Evolutionary conservation across 306 rosid species (phyloP), one percentile per base, ranked within the genome.

Genomic region (Ormosia emarginata): DNA sequence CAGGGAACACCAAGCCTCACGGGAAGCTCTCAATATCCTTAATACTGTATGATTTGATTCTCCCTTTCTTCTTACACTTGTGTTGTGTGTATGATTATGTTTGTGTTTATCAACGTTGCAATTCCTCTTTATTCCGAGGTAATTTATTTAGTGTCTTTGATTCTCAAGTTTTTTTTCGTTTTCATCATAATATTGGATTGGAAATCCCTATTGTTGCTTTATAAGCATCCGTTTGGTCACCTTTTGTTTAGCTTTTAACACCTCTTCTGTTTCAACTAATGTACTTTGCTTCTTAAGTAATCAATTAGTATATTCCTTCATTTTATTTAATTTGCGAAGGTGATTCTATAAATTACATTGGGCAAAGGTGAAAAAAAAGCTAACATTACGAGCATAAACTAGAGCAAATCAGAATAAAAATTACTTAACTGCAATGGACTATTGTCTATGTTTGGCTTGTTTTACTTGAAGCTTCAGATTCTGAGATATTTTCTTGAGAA

Each of bases 1-100:
- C 75, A 88, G 99, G 47, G 99, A 95, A 66, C 90, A 87, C 88
- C 99, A 95, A 85, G 99, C 99, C 72, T 90, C 93, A 24, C 86
- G 82, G 0, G 98, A 95, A 81, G 99, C 99, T 81, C 88, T 95
- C 80, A 90, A 92, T 75, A 92, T 95, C 78, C 88, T 93, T 6
- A 98, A 95, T 67, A 89, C 93, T 50, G 99, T 95, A 88, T 73
- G 50, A 49, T 40, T 71, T 71, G 65, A 24, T 56, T 7, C 56
- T 52, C 2, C 29, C 4, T 29, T 75, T 9, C 33, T 30, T 55
- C 11, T 44, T 2, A 49, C 64, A 4, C 33, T 32, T 6, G 24
- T 24, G 24, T 24, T 24, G 24, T 24, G 24, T 24, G 24, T 24
- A 24, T 24, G 24, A 24, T 24, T 24, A 24, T 24, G 24, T 24